These are phyloP conservation scores for Hypoxylon sp. DNA, from an alignment of 2,329 filamentous ascomycete genomes.

Conservation along the genomic window DNA sequence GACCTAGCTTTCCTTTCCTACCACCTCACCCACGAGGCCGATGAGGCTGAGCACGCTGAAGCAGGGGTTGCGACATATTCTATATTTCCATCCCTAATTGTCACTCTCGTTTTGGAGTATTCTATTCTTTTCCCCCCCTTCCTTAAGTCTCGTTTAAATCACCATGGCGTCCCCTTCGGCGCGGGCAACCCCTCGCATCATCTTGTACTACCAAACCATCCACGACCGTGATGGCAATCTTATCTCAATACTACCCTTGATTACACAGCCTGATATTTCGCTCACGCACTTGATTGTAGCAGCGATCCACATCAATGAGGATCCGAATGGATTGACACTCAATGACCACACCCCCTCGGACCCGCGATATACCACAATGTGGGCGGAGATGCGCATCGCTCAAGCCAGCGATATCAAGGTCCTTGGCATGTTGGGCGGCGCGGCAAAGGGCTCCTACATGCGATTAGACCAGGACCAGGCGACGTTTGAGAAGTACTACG, in stretches of 20 bases:
- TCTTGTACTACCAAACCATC: constrained; percentile 60
- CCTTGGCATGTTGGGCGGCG: constrained; percentile 86
- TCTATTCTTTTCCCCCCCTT: not conserved
- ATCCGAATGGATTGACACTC: constrained; percentile 75
- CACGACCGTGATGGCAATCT: constrained; percentile 57
- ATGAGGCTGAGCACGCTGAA: constrained; percentile 6
- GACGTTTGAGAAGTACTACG: constrained; percentile 79
- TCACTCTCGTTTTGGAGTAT: not conserved
- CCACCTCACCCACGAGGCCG: constrained; percentile 10
- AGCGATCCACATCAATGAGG: constrained; percentile 82
- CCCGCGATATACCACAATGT: constrained; percentile 74
- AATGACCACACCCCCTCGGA: constrained; percentile 80
- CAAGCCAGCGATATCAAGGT: constrained; percentile 80
- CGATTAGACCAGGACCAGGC: constrained; percentile 65
- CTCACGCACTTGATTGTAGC: constrained; percentile 83
- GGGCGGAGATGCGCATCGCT: constrained; percentile 78
- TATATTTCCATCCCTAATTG: not conserved
- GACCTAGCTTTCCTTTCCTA: not conserved
- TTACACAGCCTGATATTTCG: constrained; percentile 57
- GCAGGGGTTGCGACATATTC: not conserved
- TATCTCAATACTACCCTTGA: constrained; percentile 61
- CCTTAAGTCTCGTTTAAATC: not conserved
- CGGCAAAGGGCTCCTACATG: constrained; percentile 78
- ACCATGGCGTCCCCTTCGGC: constrained; percentile 45
- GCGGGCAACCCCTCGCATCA: constrained; percentile 48